A percentile compares a stretch with the other conserved stretches of the same genome.
Evolutionary conservation across 495 filamentous ascomycete genomes (phyloP).

Genomic region (Clavariopsis aquatica): DNA sequence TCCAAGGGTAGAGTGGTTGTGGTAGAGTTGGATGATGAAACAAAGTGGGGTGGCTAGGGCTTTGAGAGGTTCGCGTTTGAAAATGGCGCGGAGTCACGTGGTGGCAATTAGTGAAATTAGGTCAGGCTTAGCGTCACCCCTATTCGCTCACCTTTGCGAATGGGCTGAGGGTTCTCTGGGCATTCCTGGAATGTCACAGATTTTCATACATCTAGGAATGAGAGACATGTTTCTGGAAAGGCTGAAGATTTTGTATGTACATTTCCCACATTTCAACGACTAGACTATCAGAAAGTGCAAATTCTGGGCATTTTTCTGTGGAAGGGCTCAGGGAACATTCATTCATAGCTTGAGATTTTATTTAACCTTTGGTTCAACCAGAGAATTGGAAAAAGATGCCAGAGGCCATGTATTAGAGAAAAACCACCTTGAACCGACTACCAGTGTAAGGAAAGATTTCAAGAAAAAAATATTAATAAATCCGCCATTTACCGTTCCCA

Average conservation of each 20-base stretch:
- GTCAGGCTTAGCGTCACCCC: constrained; percentile 2
- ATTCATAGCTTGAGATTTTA: background rate
- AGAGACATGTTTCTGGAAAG: too few species aligned
- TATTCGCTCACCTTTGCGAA: background rate
- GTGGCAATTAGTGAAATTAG: constrained; percentile 9
- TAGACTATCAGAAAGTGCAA: too few species aligned
- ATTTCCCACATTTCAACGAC: too few species aligned
- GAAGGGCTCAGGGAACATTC: background rate
- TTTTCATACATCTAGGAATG: background rate
- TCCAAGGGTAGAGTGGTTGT: background rate
- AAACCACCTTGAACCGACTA: background rate
- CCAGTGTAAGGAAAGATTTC: background rate
- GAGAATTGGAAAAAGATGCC: background rate
- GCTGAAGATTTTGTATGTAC: too few species aligned
- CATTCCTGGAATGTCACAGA: too few species aligned
- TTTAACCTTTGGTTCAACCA: background rate
- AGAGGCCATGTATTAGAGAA: background rate
- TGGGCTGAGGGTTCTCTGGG: too few species aligned
- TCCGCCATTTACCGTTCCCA: too few species aligned
- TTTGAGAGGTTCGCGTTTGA: background rate
- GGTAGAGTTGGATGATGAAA: background rate
- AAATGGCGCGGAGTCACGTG: constrained; percentile 11
- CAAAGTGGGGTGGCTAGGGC: background rate
- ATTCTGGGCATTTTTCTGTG: too few species aligned
- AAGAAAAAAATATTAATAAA: too few species aligned